Evolutionary conservation across 495 filamentous ascomycete species (phyloP), one percentile per base, ranked within the genome.

Genomic region (Xylaria curta): DNA sequence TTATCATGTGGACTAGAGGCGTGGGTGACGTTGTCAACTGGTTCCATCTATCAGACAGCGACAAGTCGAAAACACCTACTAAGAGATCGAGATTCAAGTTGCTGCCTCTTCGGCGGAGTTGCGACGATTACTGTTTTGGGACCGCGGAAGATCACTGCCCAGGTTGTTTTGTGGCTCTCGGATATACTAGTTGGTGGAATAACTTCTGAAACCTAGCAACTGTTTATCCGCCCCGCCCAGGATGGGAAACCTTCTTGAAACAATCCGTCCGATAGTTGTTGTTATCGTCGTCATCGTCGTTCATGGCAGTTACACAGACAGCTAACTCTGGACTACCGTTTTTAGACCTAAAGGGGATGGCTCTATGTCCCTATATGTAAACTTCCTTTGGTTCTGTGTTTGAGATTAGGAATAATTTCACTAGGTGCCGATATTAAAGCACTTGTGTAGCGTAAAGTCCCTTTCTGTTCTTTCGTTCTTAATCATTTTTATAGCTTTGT

Each of bases 41-140:
- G 13, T 69, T 69, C 66, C 66, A 56, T 69, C 66, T 69, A 69
- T 69, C 38, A 53, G 28, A 53, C n/a, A 47, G 19, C 58, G 44
- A n/a, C 19, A 53, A 38, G 26, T 49, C 46, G 9, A 38, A 21
- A 36, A 38, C 24, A 31, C 17, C 8, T 9, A 19, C 28, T 46
- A 28, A 53, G 5, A 9, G 19, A 53, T 38, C 26, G 31, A 36
- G 44, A 38, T 51, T 36, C 24, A 31, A 51, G 12, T 26, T 19
- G 26, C 33, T 19, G 12, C 40, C n/a, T 28, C 2, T 24, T 19
- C 44, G 46, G 46, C 31, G 46, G 21, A 38, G 31, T 38, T 53
- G 28, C 40, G 31, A 46, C 15, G 17, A 24, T 69, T 61, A 12
- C 68, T 69, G 21, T 62, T 62, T 69, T 62, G 56, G 58, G 68